Conservation (phyloP, 257 asterid species). For the Nicotiana sylvestris region DNA sequence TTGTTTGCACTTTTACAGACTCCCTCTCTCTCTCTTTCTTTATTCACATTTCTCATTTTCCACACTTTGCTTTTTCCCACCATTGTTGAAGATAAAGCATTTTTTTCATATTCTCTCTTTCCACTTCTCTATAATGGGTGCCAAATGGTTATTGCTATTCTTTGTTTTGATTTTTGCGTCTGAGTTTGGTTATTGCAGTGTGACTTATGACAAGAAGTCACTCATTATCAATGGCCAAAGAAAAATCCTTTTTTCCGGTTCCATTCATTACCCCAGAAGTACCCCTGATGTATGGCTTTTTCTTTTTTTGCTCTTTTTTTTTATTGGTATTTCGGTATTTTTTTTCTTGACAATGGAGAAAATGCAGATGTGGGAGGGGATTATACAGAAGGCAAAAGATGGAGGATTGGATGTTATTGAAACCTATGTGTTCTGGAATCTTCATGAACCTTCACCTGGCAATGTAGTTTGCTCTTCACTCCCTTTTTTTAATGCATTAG, state of each 20-base stretch:
- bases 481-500: neutral
- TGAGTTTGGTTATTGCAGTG: slow-evolving; percentile 48
- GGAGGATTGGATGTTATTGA: slow-evolving; percentile 91
- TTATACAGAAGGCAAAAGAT: slow-evolving; percentile 86
- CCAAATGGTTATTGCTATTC: slow-evolving; percentile 30
- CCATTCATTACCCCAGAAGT: slow-evolving; percentile 97
- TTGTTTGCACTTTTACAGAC: neutral
- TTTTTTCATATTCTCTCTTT: slow-evolving; percentile 14
- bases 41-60: slow-evolving; percentile 6
- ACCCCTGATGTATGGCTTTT: slow-evolving; percentile 61
- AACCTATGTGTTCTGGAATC: slow-evolving; percentile 89
- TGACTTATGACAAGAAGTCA: slow-evolving; percentile 67
- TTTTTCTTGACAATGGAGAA: neutral
- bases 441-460: slow-evolving; percentile 94
- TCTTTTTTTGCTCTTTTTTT: neutral
- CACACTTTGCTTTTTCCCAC: neutral
- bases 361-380: slow-evolving; percentile 98
- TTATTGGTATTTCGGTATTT: neutral
- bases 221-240: slow-evolving; percentile 77
- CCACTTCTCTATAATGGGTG: slow-evolving; percentile 36
- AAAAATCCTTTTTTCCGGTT: slow-evolving; percentile 77
- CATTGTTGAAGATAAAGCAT: slow-evolving; percentile 14
- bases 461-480: slow-evolving; percentile 34
- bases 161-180: slow-evolving; percentile 29
- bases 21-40: neutral